These are phyloP conservation scores for Silene coronaria DNA, from an alignment of 179 eudicot species.

Conservation along the genomic window DNA sequence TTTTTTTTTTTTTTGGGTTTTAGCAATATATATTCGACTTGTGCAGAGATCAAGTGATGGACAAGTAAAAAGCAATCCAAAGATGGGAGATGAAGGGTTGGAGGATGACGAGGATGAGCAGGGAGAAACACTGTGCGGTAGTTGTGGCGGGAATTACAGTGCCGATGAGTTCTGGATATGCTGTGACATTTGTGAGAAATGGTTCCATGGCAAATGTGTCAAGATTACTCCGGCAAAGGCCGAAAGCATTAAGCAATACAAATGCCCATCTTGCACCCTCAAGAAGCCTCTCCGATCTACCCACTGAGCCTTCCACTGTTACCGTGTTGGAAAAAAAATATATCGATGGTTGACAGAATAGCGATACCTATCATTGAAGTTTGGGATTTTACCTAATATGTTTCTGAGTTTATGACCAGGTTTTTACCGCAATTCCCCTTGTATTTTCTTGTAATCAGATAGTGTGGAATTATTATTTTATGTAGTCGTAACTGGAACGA, in stretches of 20 bases:
- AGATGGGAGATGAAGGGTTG: slow-evolving; percentile 46
- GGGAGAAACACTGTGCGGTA: slow-evolving; percentile 73
- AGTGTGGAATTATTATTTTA: slow-evolving; percentile 25
- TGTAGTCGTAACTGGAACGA: slow-evolving; percentile 9
- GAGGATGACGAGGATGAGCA: slow-evolving; percentile 83
- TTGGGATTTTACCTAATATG: slow-evolving; percentile 25
- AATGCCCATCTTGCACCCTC: slow-evolving; percentile 76
- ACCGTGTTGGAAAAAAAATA: neutral
- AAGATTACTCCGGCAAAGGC: slow-evolving; percentile 83
- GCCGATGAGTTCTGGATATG: slow-evolving; percentile 84
- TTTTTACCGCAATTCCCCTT: slow-evolving; percentile 22
- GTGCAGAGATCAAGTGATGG: slow-evolving; percentile 68
- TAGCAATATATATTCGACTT: neutral
- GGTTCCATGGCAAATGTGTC: slow-evolving; percentile 85
- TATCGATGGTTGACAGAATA: slow-evolving; percentile 30
- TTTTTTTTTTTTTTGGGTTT: too few relatives aligned
- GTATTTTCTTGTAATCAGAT: slow-evolving; percentile 32
- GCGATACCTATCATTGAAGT: slow-evolving; percentile 25
- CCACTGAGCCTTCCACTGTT: slow-evolving; percentile 22
- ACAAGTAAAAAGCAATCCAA: slow-evolving; percentile 44
- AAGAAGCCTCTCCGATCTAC: slow-evolving; percentile 57
- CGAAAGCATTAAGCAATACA: slow-evolving; percentile 73
- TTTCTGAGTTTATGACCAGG: slow-evolving; percentile 27
- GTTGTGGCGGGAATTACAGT: slow-evolving; percentile 69
- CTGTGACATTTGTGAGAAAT: slow-evolving; percentile 74